phyloP scores from a whole-genome alignment of 352 stramenopile species.

The Pythium monospermum region DNA sequence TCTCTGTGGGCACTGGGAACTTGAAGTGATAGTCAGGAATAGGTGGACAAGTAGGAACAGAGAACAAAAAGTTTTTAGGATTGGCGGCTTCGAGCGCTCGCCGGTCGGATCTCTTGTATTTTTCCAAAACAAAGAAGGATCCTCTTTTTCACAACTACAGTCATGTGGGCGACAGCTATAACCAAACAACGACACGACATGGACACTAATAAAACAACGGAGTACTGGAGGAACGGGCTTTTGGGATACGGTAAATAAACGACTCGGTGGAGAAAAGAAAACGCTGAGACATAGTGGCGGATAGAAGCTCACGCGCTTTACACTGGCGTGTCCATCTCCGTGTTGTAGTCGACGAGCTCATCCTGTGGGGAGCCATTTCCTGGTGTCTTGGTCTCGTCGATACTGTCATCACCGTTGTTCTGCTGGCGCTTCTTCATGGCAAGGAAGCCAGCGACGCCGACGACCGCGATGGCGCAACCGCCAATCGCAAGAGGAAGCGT shows the following conservation, averaged over 20 bases:
- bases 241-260: constrained; percentile 8
- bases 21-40: too few relatives aligned
- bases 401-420: background rate
- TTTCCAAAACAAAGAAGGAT: too few relatives aligned
- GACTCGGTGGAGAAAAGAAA: background rate
- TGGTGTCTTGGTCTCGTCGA: constrained; percentile 9
- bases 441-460: constrained; percentile 33
- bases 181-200: too few relatives aligned
- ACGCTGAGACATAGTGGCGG: background rate
- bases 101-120: constrained; percentile 9
- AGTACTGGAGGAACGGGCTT: too few relatives aligned
- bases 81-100: constrained; percentile 20
- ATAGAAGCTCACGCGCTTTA: constrained; percentile 2
- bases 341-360: constrained; percentile 29
- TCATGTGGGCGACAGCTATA: too few relatives aligned
- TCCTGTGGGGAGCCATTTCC: constrained; percentile 7
- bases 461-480: constrained; percentile 36
- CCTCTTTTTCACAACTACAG: background rate
- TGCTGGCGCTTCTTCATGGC: constrained; percentile 39
- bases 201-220: too few relatives aligned
- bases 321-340: constrained; percentile 30
- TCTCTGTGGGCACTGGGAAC: too few relatives aligned
- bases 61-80: background rate
- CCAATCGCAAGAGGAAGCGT: constrained; percentile 27
- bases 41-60: too few relatives aligned